Percentiles rank a stretch among this genome's conserved stretches.
phyloP scores from a whole-genome alignment of 805 yeast species.

The Saturnispora besseyi region DNA sequence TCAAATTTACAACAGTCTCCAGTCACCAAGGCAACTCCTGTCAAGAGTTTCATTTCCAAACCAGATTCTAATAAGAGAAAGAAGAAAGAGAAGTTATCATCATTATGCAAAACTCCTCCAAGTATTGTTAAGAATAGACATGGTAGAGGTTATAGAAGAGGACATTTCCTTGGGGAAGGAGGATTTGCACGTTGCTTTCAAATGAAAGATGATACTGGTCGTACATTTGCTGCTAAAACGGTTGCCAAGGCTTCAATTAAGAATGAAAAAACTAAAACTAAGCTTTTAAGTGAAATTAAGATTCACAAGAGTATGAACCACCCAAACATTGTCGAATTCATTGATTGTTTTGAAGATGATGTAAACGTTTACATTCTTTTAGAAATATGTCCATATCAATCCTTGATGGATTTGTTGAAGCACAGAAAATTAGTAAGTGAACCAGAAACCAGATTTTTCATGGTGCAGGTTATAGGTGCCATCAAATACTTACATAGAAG shows the following conservation, averaged over 20 bases:
- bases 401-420: conserved; percentile 85
- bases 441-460: conserved; percentile 82
- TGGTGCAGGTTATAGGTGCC: conserved; percentile 92
- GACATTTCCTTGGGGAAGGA: conserved; percentile 90
- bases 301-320: conserved; percentile 88
- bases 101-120: conserved; percentile 95
- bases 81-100: conserved; percentile 81
- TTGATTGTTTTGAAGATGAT: conserved; percentile 97
- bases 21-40: conserved; percentile 30
- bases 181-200: conserved; percentile 99
- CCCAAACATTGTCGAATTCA: conserved; percentile 81
- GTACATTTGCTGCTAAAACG: conserved; percentile 90
- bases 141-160: conserved; percentile 87
- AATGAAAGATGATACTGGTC: conserved; percentile 83
- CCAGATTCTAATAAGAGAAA: conserved; percentile 37
- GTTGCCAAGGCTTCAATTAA: conserved; percentile 93
- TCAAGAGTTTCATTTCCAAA: conserved; percentile 30
- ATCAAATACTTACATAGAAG: conserved; percentile 85
- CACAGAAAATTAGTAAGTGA: conserved; percentile 78
- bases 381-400: conserved; percentile 92
- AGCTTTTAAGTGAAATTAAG: conserved; percentile 86
- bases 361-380: conserved; percentile 85
- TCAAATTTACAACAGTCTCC: conserved; percentile 21
- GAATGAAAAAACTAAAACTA: conserved; percentile 79
- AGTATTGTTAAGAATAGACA: conserved; percentile 78